These are phyloP conservation scores for Fraxinus sp. DNA, from an alignment of 305 asterid genomes.

Conservation along the genomic window DNA sequence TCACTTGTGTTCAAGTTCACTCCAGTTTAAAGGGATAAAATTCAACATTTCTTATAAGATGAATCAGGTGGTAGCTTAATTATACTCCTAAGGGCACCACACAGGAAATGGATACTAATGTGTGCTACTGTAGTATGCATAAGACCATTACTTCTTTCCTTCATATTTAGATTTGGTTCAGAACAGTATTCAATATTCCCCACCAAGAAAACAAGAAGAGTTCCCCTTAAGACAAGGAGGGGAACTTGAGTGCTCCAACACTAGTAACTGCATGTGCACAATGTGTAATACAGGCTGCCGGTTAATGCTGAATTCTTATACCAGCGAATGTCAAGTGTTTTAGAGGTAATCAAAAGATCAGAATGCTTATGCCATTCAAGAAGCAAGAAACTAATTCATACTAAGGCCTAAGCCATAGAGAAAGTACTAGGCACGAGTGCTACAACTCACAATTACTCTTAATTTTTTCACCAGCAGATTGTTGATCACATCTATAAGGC, in stretches of 20 bases:
- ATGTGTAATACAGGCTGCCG: background rate
- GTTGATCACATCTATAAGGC: constrained; percentile 3
- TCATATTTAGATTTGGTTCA: background rate
- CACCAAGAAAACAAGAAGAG: background rate
- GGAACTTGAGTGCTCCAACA: constrained; percentile 3
- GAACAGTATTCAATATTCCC: background rate
- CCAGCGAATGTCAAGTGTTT: background rate
- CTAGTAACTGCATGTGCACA: constrained; percentile 2
- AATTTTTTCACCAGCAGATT: constrained; percentile 1
- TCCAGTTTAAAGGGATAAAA: background rate
- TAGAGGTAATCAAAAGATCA: background rate
- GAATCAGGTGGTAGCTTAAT: background rate
- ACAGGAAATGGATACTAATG: background rate
- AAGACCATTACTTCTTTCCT: background rate
- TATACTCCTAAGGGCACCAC: background rate
- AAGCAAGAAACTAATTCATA: background rate
- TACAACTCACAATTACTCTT: background rate
- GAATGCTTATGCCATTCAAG: background rate
- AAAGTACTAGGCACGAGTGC: background rate
- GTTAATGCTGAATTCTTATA: background rate
- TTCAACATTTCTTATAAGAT: background rate
- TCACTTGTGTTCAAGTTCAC: background rate
- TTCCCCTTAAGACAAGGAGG: background rate
- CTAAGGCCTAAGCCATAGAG: background rate
- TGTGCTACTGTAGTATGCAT: background rate